These are phyloP conservation scores for Cyberlindnera sargentensis DNA, from an alignment of 805 yeast genomes.

Conservation along the genomic window DNA sequence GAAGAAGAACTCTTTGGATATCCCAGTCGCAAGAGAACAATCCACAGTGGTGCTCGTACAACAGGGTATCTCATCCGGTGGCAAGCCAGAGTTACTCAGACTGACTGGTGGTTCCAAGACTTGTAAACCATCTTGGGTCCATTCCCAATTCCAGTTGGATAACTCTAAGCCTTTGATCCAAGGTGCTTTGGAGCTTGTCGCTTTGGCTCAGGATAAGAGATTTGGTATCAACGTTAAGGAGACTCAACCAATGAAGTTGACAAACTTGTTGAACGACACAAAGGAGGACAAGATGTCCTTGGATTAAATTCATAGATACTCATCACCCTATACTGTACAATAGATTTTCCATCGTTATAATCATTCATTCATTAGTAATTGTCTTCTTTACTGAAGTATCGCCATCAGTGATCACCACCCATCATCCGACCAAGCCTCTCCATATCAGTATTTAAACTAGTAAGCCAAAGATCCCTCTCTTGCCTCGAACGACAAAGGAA, in stretches of 20 bases:
- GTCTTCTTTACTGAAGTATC: no score
- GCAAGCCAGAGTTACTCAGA: constrained; percentile 56
- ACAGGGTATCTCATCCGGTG: constrained; percentile 31
- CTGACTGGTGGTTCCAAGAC: constrained; percentile 73
- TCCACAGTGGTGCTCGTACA: constrained; percentile 63
- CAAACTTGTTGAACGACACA: constrained; percentile 4
- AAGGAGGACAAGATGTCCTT: constrained; percentile 12
- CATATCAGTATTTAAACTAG: constrained; percentile 27
- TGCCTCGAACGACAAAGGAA: constrained; percentile 78
- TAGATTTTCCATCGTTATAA: background rate
- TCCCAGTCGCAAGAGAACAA: constrained; percentile 71
- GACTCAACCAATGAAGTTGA: constrained; percentile 46
- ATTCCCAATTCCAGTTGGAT: constrained; percentile 61
- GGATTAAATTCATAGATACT: constrained; percentile 4
- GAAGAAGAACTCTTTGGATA: constrained; percentile 40
- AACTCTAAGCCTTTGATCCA: constrained; percentile 35
- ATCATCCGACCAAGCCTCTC: constrained; percentile 24
- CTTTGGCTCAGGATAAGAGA: constrained; percentile 57
- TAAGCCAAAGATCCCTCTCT: constrained; percentile 81
- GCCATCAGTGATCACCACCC: no score
- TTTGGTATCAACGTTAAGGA: constrained; percentile 64
- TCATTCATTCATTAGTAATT: constrained; percentile 2
- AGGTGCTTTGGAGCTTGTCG: constrained; percentile 47
- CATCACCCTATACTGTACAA: background rate
- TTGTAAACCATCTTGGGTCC: constrained; percentile 80